phyloP scores from a whole-genome alignment of 2,329 filamentous ascomycete genomes.

The Fusarium praegraminearum region DNA sequence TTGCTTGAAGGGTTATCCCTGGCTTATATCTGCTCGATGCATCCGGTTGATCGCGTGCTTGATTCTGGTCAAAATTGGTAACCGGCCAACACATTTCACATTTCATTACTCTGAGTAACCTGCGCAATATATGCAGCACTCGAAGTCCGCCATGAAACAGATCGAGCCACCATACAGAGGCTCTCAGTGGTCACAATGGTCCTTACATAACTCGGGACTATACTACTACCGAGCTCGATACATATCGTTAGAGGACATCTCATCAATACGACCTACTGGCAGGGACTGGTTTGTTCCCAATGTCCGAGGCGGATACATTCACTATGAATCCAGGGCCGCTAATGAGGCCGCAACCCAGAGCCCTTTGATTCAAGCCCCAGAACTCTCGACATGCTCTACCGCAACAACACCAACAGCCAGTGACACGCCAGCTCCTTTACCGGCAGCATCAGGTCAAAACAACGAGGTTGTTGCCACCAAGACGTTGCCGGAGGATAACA shows the following conservation, averaged over 20 bases:
- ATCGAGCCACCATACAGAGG: neutral
- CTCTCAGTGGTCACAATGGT: conserved; percentile 39
- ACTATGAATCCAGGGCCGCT: conserved; percentile 42
- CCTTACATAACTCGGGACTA: conserved; percentile 19
- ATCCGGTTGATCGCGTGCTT: conserved; percentile 6
- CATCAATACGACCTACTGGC: conserved; percentile 25
- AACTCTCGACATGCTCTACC: conserved; percentile 26
- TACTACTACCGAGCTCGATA: conserved; percentile 44
- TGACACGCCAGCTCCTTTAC: neutral
- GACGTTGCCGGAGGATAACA: neutral
- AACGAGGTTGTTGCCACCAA: conserved; percentile 19
- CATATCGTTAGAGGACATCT: conserved; percentile 35
- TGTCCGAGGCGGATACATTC: conserved; percentile 35
- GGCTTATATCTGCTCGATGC: conserved; percentile 30
- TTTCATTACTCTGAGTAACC: conserved; percentile 16
- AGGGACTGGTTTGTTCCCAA: conserved; percentile 41
- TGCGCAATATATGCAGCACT: conserved; percentile 7
- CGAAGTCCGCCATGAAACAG: conserved; percentile 14
- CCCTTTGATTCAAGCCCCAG: conserved; percentile 1
- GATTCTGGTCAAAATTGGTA: neutral
- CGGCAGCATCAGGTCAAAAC: neutral
- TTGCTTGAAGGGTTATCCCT: conserved; percentile 10
- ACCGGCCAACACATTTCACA: conserved; percentile 11
- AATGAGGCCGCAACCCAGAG: conserved; percentile 7
- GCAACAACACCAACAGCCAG: conserved; percentile 18